Conservation (phyloP, 805 yeast genomes). For the Hanseniaspora osmophila region DNA sequence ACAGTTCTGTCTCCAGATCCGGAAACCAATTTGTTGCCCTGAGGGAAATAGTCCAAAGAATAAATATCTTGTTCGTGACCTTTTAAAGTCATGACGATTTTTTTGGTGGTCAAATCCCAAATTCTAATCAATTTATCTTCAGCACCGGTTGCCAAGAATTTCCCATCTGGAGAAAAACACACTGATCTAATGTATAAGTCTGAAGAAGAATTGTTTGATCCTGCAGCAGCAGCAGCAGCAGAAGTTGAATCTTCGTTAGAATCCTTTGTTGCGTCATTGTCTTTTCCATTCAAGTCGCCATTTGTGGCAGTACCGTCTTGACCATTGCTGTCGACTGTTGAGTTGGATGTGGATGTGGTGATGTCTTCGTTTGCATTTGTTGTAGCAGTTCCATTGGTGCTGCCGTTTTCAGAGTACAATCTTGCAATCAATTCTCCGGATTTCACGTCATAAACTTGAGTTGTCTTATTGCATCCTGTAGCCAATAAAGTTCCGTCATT, state of each 20-base stretch:
- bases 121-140: constrained; percentile 83
- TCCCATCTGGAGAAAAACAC: constrained; percentile 91
- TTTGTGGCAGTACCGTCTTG: too few species aligned
- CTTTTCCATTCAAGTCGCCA: background rate
- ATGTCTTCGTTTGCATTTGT: constrained; percentile 21
- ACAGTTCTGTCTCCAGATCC: constrained; percentile 96
- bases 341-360: too few species aligned
- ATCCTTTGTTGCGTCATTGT: background rate
- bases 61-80: constrained; percentile 98
- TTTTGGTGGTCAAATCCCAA: constrained; percentile 82
- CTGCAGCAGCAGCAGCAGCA: constrained; percentile 34
- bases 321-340: too few species aligned
- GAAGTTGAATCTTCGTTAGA: constrained; percentile 10
- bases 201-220: constrained; percentile 29
- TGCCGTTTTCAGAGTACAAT: constrained; percentile 59
- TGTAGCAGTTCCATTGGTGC: constrained; percentile 17
- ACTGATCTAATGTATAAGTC: constrained; percentile 91
- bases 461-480: constrained; percentile 91
- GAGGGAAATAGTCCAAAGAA: constrained; percentile 87
- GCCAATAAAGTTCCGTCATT: constrained; percentile 86
- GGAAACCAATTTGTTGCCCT: constrained; percentile 82
- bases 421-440: constrained; percentile 83
- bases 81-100: constrained; percentile 70
- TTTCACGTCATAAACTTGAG: constrained; percentile 85
- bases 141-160: constrained; percentile 86